These are phyloP conservation scores for Aspergillus proliferans DNA, from an alignment of 2,329 filamentous ascomycete genomes.

Conservation along the genomic window DNA sequence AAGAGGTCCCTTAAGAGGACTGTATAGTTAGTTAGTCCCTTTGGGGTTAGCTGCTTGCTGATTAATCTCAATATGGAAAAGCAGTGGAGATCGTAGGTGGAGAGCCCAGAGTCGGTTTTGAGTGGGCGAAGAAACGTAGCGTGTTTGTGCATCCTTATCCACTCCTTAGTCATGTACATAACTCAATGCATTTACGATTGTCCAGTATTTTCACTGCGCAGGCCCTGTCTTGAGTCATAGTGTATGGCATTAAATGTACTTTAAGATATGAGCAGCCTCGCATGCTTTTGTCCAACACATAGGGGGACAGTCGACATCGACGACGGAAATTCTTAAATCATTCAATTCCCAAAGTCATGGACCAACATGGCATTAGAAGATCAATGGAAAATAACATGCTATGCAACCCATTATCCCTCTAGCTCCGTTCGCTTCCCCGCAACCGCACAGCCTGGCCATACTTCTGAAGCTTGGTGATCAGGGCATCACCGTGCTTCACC, in stretches of 20 bases:
- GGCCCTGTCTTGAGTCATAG: background rate
- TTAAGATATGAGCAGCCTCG: slow-evolving; percentile 10
- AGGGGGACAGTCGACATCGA: slow-evolving; percentile 1
- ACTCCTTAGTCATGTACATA: too few relatives aligned
- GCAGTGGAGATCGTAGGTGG: background rate
- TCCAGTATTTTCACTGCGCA: too few relatives aligned
- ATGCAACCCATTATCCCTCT: slow-evolving; percentile 4
- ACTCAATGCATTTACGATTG: too few relatives aligned
- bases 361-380: slow-evolving; percentile 1
- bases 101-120: too few relatives aligned
- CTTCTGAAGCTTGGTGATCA: slow-evolving; percentile 99
- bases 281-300: slow-evolving; percentile 2
- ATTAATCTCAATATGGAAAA: background rate
- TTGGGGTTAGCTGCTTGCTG: background rate
- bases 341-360: background rate
- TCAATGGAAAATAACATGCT: slow-evolving; percentile 5
- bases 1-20: background rate
- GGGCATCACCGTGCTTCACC: slow-evolving; percentile 91
- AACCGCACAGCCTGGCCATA: slow-evolving; percentile 94
- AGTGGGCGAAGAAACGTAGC: too few relatives aligned
- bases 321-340: slow-evolving; percentile 2
- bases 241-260: background rate
- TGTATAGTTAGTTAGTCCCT: background rate
- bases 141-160: too few relatives aligned
- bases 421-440: slow-evolving; percentile 89